Conservation (phyloP, 805 yeast species). For the Yarrowia deformans region DNA sequence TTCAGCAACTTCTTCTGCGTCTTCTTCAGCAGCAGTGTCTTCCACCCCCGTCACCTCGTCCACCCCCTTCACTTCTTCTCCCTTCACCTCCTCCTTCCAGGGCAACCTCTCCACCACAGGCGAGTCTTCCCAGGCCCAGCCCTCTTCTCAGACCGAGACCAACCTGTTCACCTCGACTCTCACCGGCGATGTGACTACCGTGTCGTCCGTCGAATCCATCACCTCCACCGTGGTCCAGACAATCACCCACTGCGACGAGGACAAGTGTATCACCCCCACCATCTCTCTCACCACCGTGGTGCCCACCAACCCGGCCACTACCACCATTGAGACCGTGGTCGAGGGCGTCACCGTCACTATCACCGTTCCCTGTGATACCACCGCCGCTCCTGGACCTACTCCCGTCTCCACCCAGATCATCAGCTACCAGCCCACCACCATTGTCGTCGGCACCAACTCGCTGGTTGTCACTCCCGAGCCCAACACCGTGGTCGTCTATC, state of each 20-base stretch:
- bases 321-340: slow-evolving; percentile 14
- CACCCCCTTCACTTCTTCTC: neutral
- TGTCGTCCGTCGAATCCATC: slow-evolving; percentile 1
- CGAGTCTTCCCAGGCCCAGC: neutral
- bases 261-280: slow-evolving; percentile 34
- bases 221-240: slow-evolving; percentile 32
- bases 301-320: slow-evolving; percentile 31
- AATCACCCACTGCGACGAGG: slow-evolving; percentile 19
- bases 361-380: slow-evolving; percentile 36
- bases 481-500: neutral
- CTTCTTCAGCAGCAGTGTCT: slow-evolving; percentile 1
- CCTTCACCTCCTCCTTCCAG: neutral
- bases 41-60: neutral
- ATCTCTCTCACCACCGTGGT: slow-evolving; percentile 35
- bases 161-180: no score
- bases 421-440: slow-evolving; percentile 3
- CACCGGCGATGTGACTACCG: neutral
- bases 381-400: neutral
- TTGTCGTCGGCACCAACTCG: neutral
- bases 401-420: neutral
- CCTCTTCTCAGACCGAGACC: neutral
- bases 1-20: neutral
- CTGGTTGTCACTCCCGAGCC: slow-evolving; percentile 1
- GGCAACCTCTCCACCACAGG: neutral
- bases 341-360: slow-evolving; percentile 29